Base-by-base conservation (phyloP, 345 rosid genomes). In the Bruguiera parviflora region DNA sequence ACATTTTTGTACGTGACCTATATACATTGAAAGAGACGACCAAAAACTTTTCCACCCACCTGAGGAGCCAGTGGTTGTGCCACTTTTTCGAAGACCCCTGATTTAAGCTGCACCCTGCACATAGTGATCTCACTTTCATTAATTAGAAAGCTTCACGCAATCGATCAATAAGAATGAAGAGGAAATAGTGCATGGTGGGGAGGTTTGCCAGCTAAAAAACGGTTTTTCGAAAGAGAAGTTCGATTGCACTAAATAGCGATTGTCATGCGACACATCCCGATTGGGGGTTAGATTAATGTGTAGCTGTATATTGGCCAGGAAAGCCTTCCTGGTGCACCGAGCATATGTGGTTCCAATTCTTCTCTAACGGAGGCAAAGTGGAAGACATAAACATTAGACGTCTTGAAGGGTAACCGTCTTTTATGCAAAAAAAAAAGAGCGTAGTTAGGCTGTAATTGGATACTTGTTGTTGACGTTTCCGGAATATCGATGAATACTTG, bases 121-220 rank as follows among this genome's bases (percentile, higher is more conserved):
- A 43, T 43, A 13, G 49, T 43, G 49, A 43, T n/a, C 25, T 39
- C 22, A 53, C 49, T 63, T 58, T 64, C 69, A 65, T 39, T 20
- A 11, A 0, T 43, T 43, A 15, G 6, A 67, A 62, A 29, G 29
- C 67, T 56, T 74, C 68, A 74, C 77, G 77, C 57, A 63, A 74
- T 16, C 58, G 64, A 64, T 63, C 2, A 51, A 6, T 18, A 27
- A 11, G 49, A n/a, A 32, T 31, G 4, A 24, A 27, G 24, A 6
- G 33, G 9, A 31, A 13, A 24, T 43, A 43, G 19, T 43, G 49
- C 18, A 13, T 43, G 49, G 18, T 43, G 49, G 49, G 49, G 49
- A 43, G 19, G 49, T 43, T 13, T 43, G 19, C 18, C 49, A 13
- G 18, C 49, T 43, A 2, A 11, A 43, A 43, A 43, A 43, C 4